Evolutionary conservation across 352 stramenopile species (phyloP), one percentile per base, ranked within the genome.

Genomic region (Pythium apleroticum): DNA sequence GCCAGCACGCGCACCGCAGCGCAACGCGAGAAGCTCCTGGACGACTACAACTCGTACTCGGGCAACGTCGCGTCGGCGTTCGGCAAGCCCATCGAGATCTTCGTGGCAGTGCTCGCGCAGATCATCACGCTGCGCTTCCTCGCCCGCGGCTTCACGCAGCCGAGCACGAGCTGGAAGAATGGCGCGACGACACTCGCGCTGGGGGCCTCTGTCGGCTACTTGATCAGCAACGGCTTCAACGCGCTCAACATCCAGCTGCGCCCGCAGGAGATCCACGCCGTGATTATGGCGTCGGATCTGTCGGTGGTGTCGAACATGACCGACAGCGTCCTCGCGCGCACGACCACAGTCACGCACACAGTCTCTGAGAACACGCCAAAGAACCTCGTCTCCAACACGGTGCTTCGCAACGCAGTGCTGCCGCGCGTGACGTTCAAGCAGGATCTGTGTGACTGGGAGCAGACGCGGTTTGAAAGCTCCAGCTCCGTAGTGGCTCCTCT

Each of bases 211-310:
- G 11, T 54, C 4, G 56, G 56, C 3, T 63, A 53, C 19, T 46
- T 63, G 39, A 49, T 63, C 56, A 54, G 27, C 41, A 63, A 63
- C 45, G 43, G 37, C 15, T 50, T 63, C 56, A 50, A 49, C 7
- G 56, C 56, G 9, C 22, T 63, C 41, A 63, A 63, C 56, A 17
- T 63, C 10, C 56, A 63, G 53, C 41, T 53, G 17, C 56, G 56
- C 37, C 37, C 27, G 33, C 45, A 41, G 56, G 37, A 27, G 12
- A 19, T 63, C 9, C 24, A 52, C 24, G 14, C 56, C 3, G 41
- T 54, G 22, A 54, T 63, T 41, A 4, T 28, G 3, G 14, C 56
- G 17, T 53, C 33, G 1, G 56, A 63, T 54, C 28, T 63, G 8
- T 43, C 52, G 8, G 27, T 58, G 30, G 20, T 10, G 24, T 35